Base-by-base conservation (phyloP, 2,329 filamentous ascomycete genomes). In the Fusarium sambucinum region DNA sequence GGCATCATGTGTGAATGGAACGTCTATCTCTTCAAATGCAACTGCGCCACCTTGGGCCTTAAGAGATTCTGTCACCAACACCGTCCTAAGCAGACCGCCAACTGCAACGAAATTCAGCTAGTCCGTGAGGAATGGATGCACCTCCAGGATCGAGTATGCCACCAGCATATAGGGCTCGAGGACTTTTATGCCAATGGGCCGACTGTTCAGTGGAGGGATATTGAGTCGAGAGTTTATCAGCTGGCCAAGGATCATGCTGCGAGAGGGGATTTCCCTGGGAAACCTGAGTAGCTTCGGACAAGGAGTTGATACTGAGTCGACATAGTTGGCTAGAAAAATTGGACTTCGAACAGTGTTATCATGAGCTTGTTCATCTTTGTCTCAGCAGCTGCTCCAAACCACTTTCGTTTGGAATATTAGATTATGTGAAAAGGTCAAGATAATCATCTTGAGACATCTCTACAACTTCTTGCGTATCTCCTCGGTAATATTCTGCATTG, bases 401-500 rank as follows among this genome's bases (percentile, higher is more conserved):
- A 11, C 17, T n/a, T 8, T 13, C 29, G 3, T 12, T 7, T 16
- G 8, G 14, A 10, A 35, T 7, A 45, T 23, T 45, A 1, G 13
- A 4, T 19, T 25, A 21, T 1, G 12, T 23, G 3, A 10, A 21
- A 16, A 23, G 16, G 2, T 4, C 12, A 23, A 29, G 9, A 6
- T 25, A 7, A 29, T 30, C 25, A 30, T 13, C 3, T 29, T 35
- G 19, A 33, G 1, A n/a, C 33, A 21, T 2, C 47, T 59, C 2
- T 42, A 51, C 13, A 65, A 13, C 19, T 63, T 70, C 25, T 56
- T 68, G 27, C 61, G 63, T 25, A 77, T 71, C 32, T 76, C 75
- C 2, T 57, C 54, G 11, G 70, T 73, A 2, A 77, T 63, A 13
- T 45, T 69, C 32, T 73, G 73, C 47, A 77, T 69, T 4, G 74